Conservation (phyloP, 1,284 basidiomycete genomes). For the Boletellus deceptivus region DNA sequence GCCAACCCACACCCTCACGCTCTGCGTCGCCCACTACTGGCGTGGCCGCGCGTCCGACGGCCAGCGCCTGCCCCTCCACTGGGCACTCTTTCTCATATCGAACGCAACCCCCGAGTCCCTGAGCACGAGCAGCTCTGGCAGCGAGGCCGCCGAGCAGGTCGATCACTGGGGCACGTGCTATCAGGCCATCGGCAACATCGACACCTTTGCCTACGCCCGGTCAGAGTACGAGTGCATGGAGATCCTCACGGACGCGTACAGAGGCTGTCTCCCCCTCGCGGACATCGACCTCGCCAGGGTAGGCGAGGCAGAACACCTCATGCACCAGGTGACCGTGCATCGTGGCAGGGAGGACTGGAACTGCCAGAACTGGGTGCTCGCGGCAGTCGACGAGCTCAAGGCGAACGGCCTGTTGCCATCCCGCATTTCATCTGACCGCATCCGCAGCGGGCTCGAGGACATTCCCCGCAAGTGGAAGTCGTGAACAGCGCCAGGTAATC, state of each 20-base stretch:
- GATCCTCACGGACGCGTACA: constrained; percentile 27
- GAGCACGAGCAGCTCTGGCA: constrained; percentile 21
- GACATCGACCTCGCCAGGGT: constrained; percentile 17
- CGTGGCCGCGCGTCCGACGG: constrained; percentile 24
- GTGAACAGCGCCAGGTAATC: constrained; percentile 6
- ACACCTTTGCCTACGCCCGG: constrained; percentile 29
- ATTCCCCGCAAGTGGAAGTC: constrained; percentile 25
- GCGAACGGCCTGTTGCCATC: constrained; percentile 14
- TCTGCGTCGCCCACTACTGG: constrained; percentile 33
- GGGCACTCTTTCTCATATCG: constrained; percentile 30
- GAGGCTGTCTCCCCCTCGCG: constrained; percentile 27
- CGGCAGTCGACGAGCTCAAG: constrained; percentile 25
- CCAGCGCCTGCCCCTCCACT: constrained; percentile 29
- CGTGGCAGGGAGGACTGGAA: constrained; percentile 33
- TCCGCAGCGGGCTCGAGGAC: constrained; percentile 27
- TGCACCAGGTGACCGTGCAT: constrained; percentile 26
- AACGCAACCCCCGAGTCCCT: constrained; percentile 26
- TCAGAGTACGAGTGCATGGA: constrained; percentile 34
- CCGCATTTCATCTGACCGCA: constrained; percentile 17
- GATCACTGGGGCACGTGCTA: constrained; percentile 34
- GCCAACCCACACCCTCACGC: constrained; percentile 22
- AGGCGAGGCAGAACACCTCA: constrained; percentile 18
- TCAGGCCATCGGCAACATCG: constrained; percentile 28
- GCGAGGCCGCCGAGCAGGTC: constrained; percentile 20
- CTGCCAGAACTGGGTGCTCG: constrained; percentile 32